A percentile compares a stretch with the other conserved stretches of the same genome.
Evolutionary conservation across 345 rosid genomes (phyloP).

Genomic region (Moringa oleifera): DNA sequence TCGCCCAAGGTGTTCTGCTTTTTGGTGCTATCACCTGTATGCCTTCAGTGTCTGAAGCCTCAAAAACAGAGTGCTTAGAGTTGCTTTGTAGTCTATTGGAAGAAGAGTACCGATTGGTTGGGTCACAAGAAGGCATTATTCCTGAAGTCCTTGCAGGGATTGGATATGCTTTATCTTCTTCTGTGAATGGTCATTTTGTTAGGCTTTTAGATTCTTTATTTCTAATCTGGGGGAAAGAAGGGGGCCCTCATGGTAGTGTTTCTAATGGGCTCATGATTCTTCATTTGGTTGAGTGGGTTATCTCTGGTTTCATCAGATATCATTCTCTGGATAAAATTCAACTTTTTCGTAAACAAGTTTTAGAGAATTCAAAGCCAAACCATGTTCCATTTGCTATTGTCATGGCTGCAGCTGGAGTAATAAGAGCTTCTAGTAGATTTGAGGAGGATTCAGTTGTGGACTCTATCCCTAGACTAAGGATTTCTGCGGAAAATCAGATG

Average conservation of each 20-base stretch:
- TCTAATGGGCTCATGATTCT: slow-evolving; percentile 68
- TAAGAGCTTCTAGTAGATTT: slow-evolving; percentile 56
- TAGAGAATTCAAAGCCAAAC: slow-evolving; percentile 37
- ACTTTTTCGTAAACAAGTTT: slow-evolving; percentile 29
- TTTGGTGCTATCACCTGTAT: slow-evolving; percentile 65
- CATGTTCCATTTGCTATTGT: slow-evolving; percentile 45
- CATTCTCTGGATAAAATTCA: slow-evolving; percentile 37
- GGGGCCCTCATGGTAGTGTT: slow-evolving; percentile 44
- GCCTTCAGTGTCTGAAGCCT: slow-evolving; percentile 42
- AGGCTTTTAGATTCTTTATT: slow-evolving; percentile 50
- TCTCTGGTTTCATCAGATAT: slow-evolving; percentile 52
- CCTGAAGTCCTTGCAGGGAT: slow-evolving; percentile 72
- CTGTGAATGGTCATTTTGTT: slow-evolving; percentile 33
- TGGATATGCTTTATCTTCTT: slow-evolving; percentile 73
- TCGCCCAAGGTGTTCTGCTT: slow-evolving; percentile 59
- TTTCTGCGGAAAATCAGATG: slow-evolving; percentile 50
- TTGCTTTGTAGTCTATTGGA: slow-evolving; percentile 57
- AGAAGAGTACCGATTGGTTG: slow-evolving; percentile 33
- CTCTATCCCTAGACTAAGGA: slow-evolving; percentile 40
- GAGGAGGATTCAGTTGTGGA: slow-evolving; percentile 31
- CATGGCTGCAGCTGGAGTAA: slow-evolving; percentile 73
- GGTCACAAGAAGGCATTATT: slow-evolving; percentile 32
- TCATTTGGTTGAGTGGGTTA: slow-evolving; percentile 82
- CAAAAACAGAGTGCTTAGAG: slow-evolving; percentile 52
- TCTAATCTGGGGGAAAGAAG: slow-evolving; percentile 57